Conservation (phyloP, 805 yeast genomes). For the Sungouiozyma intestinalis region DNA sequence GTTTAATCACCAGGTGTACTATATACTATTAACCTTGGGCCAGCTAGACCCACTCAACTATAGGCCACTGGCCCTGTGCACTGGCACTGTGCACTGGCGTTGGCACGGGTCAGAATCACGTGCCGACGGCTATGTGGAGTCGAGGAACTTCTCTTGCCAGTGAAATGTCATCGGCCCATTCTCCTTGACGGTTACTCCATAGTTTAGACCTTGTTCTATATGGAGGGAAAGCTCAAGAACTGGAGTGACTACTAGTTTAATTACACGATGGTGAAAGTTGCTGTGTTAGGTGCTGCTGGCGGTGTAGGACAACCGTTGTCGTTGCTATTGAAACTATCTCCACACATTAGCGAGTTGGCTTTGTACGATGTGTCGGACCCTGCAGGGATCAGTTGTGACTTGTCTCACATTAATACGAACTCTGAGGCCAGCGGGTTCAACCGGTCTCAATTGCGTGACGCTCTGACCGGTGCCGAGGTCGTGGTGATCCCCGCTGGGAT, state of each 20-base stretch:
- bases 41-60: no score
- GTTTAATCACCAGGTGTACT: no score
- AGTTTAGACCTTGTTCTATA: no score
- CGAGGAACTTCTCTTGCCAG: not conserved
- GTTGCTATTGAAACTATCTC: conserved; percentile 58
- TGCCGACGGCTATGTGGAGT: not conserved
- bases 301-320: conserved; percentile 73
- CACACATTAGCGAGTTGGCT: conserved; percentile 57
- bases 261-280: conserved; percentile 40
- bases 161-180: no score
- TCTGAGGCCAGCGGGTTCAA: conserved; percentile 58
- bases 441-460: conserved; percentile 53
- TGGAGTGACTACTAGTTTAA: no score
- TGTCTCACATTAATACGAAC: conserved; percentile 70
- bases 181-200: no score
- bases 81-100: no score
- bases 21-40: no score
- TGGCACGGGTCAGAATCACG: not conserved
- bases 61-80: no score
- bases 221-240: no score
- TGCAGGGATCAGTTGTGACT: conserved; percentile 74
- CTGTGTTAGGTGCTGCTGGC: conserved; percentile 79
- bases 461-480: conserved; percentile 71
- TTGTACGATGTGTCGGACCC: conserved; percentile 67
- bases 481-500: conserved; percentile 87